Evolutionary conservation across 2,329 filamentous ascomycete genomes (phyloP).

Genomic region (Fusarium luffae): DNA sequence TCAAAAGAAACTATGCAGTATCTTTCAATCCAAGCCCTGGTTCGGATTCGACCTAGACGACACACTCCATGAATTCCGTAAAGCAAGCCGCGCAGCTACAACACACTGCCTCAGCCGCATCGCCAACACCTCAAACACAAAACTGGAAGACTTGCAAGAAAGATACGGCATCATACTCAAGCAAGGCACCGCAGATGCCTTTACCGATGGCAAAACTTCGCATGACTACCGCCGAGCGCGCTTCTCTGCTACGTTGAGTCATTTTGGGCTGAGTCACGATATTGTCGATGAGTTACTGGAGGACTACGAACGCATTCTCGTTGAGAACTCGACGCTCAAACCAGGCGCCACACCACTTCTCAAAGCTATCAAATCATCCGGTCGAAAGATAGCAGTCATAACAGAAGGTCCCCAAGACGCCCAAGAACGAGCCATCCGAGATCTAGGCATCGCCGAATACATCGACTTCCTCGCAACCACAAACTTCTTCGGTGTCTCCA

Average conservation of each 20-base stretch:
- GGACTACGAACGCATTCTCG: constrained; percentile 49
- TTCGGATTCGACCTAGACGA: constrained; percentile 62
- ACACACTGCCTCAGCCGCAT: constrained; percentile 49
- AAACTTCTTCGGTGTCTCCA: constrained; percentile 46
- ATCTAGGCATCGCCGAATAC: constrained; percentile 39
- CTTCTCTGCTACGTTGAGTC: constrained; percentile 50
- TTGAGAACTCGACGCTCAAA: constrained; percentile 50
- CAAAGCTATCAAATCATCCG: constrained; percentile 45
- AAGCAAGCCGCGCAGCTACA: constrained; percentile 52
- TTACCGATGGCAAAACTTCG: constrained; percentile 57
- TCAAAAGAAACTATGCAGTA: neutral
- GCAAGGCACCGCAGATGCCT: constrained; percentile 52
- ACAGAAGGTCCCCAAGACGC: constrained; percentile 61
- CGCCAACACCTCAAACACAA: neutral
- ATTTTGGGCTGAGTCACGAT: constrained; percentile 39
- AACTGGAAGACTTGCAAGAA: constrained; percentile 24
- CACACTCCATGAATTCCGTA: constrained; percentile 59
- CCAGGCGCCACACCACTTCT: constrained; percentile 52
- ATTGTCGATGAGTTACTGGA: constrained; percentile 37
- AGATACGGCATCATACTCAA: constrained; percentile 51
- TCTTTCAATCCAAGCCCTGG: constrained; percentile 47
- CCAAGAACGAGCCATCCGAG: constrained; percentile 54
- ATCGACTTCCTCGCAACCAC: constrained; percentile 50
- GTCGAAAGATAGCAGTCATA: constrained; percentile 56
- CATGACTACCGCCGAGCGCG: constrained; percentile 56